Conservation (phyloP, 352 stramenopile species). For the Plasmopara viticola region DNA sequence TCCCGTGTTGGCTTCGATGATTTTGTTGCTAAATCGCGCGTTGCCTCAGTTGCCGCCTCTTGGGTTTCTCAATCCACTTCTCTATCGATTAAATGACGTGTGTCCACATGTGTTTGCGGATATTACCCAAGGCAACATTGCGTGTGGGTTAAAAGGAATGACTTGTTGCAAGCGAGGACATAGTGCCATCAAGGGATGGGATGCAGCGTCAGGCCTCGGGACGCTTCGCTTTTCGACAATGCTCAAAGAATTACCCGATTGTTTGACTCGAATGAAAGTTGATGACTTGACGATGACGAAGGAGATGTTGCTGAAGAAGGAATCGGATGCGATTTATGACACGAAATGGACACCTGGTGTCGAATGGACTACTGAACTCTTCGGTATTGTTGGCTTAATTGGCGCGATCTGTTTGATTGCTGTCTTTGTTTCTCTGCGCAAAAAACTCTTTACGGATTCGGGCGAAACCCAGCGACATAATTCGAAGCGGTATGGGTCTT, state of each 20-base stretch:
- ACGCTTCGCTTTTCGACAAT: conserved; percentile 44
- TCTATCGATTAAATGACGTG: conserved; percentile 52
- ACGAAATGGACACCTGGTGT: conserved; percentile 18
- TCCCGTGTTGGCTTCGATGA: conserved; percentile 56
- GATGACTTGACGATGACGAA: conserved; percentile 5
- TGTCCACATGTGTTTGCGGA: conserved; percentile 70
- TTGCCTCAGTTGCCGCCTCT: conserved; percentile 31
- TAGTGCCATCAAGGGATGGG: conserved; percentile 48
- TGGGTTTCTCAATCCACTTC: conserved; percentile 64
- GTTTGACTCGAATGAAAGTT: conserved; percentile 24
- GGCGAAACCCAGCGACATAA: conserved; percentile 2
- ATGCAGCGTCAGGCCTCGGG: conserved; percentile 58
- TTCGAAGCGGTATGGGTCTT: conserved; percentile 28
- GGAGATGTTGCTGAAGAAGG: conserved; percentile 6
- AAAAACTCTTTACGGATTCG: conserved; percentile 29
- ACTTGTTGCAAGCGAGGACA: conserved; percentile 48
- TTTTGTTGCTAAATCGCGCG: conserved; percentile 55
- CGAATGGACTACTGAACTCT: conserved; percentile 19
- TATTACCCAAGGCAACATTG: conserved; percentile 53
- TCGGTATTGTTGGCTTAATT: conserved; percentile 29
- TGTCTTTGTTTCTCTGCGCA: conserved; percentile 34
- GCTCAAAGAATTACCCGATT: conserved; percentile 33
- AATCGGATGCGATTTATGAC: neutral
- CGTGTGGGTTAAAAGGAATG: conserved; percentile 41
- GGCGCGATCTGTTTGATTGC: conserved; percentile 28